A percentile compares a stretch with the other conserved stretches of the same genome.
These are phyloP conservation scores for Cutaneotrichosporon dermatis DNA, from an alignment of 1,284 basidiomycete species.

Conservation along the genomic window DNA sequence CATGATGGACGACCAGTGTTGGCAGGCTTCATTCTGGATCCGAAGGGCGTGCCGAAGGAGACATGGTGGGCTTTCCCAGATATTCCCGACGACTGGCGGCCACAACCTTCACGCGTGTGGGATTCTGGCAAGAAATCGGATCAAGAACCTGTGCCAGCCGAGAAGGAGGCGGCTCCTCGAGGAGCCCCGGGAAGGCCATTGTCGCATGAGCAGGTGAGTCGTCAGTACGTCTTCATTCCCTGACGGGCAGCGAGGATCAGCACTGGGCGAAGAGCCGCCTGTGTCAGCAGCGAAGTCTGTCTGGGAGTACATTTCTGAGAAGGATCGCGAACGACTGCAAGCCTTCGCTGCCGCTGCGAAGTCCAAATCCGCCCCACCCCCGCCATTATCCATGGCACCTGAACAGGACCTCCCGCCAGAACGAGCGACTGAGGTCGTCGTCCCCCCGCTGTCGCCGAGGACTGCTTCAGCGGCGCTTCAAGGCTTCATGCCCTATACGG, in stretches of 20 bases:
- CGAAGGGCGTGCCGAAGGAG: conserved; percentile 65
- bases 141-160: conserved; percentile 27
- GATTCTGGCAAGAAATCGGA: conserved; percentile 55
- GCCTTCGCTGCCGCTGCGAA: conserved; percentile 53
- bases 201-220: conserved; percentile 42
- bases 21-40: conserved; percentile 67
- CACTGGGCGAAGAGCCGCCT: conserved; percentile 76
- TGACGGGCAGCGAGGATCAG: conserved; percentile 62
- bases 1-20: conserved; percentile 70
- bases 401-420: conserved; percentile 21
- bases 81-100: conserved; percentile 75
- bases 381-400: conserved; percentile 23
- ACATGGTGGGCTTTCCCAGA: conserved; percentile 75
- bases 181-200: conserved; percentile 31
- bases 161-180: background rate
- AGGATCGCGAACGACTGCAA: conserved; percentile 79
- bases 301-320: conserved; percentile 87
- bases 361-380: conserved; percentile 13
- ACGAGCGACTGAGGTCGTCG: conserved; percentile 48
- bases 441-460: conserved; percentile 62
- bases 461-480: conserved; percentile 79
- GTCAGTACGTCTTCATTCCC: background rate
- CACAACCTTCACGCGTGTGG: conserved; percentile 78
- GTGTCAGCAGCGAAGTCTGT: conserved; percentile 57
- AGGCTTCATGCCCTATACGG: conserved; percentile 84